A percentile compares a stretch with the other conserved stretches of the same genome.
phyloP scores from a whole-genome alignment of 345 rosid genomes.

The Raphanus sativus region DNA sequence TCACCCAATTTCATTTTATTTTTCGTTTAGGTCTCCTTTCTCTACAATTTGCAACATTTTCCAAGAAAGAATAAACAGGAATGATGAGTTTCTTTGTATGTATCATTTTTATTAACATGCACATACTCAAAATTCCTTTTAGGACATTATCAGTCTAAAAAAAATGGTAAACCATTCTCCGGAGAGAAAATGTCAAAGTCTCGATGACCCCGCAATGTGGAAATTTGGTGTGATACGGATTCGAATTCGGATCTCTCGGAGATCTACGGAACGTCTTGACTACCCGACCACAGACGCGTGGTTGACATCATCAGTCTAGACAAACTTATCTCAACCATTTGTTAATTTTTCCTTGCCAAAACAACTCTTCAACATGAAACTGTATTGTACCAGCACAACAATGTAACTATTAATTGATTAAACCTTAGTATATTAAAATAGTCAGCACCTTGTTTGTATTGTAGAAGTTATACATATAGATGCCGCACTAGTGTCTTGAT shows the following conservation, averaged over 20 bases:
- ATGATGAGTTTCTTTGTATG: slow-evolving; percentile 62
- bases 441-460: slow-evolving; percentile 20
- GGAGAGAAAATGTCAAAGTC: too few relatives aligned
- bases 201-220: too few relatives aligned
- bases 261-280: too few relatives aligned
- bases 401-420: background rate
- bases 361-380: slow-evolving; percentile 1
- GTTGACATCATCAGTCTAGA: slow-evolving; percentile 21
- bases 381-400: background rate
- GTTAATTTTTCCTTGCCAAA: background rate
- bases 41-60: slow-evolving; percentile 35
- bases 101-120: slow-evolving; percentile 36
- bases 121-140: slow-evolving; percentile 47
- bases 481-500: slow-evolving; percentile 40
- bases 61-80: slow-evolving; percentile 40
- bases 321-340: slow-evolving; percentile 16
- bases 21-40: slow-evolving; percentile 24
- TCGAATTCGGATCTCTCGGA: too few relatives aligned
- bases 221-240: too few relatives aligned
- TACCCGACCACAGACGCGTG: too few relatives aligned
- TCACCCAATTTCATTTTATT: slow-evolving; percentile 20
- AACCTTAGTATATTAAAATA: slow-evolving; percentile 18
- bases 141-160: slow-evolving; percentile 26
- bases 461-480: slow-evolving; percentile 24
- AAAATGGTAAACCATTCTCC: too few relatives aligned